Evolutionary conservation across 768 basidiomycete genomes (phyloP), one percentile per base, ranked within the genome.

Genomic region (Podaxis sp.): DNA sequence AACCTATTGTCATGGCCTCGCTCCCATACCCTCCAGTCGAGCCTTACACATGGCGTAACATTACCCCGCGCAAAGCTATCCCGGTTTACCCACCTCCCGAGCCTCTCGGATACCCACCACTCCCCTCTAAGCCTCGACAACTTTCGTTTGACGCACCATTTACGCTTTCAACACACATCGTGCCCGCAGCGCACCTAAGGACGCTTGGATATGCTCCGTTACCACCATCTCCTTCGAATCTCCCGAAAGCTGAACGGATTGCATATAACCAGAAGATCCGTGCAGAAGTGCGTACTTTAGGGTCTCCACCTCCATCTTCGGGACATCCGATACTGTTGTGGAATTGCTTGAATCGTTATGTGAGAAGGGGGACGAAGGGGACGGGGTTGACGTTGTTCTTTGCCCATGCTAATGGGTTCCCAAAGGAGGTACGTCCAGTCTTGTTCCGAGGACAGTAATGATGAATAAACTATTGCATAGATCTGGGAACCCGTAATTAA

Each of bases 401-500:
- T 52, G 84, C 85, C 3, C 94, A 96, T 71, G 93, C 92, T 2
- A 96, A 93, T 72, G 94, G 95, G 1, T 89, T 96, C 67, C 85
- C 84, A 52, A 96, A 95, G 72, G 93, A 96, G 85, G 91, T 86
- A 57, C 53, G 83, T 27, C 29, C 22, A 11, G 38, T 24, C 25
- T n/a, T 25, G 9, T 4, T 41, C 55, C 43, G 19, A 15, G 8
- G 27, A 17, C 7, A 9, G 46, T 40, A 8, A 41, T 50, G 24
- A 25, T 51, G 52, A 24, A 53, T 33, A 33, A 33, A 33, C 8
- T 33, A 12, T 51, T 58, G 51, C 50, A 24, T 67, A 96, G 93
- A 90, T 83, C 8, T 96, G 90, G 88, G 92, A 96, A 69, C 85
- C 91, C 0, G 80, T 82, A 17, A 64, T 96, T 1, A 71, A 71